Evolutionary conservation across 768 basidiomycete genomes (phyloP).

Genomic region (Boletus subcaerulescens): DNA sequence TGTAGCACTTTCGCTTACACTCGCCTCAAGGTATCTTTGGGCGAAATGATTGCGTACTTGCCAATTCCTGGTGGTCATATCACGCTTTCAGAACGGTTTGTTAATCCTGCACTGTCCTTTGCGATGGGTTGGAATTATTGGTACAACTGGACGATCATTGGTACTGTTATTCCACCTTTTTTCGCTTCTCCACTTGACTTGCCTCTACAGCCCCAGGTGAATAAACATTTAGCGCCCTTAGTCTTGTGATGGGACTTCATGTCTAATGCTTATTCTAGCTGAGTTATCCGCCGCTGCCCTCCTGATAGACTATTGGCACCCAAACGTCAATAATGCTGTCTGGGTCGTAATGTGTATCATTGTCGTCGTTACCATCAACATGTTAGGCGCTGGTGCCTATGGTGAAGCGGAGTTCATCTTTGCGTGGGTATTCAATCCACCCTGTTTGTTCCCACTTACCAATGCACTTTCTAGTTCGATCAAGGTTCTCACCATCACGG

Average conservation of each 20-base stretch:
- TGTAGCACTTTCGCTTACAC: not conserved
- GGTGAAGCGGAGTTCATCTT: slow-evolving; percentile 87
- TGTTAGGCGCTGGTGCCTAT: slow-evolving; percentile 74
- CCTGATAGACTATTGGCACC: slow-evolving; percentile 72
- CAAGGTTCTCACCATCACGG: slow-evolving; percentile 84
- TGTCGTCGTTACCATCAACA: slow-evolving; percentile 73
- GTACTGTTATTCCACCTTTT: not conserved
- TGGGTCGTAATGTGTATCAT: slow-evolving; percentile 80
- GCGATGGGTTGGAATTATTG: slow-evolving; percentile 57
- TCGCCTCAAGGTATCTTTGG: slow-evolving; percentile 52
- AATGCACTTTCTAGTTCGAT: slow-evolving; percentile 49
- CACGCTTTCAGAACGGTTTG: slow-evolving; percentile 77
- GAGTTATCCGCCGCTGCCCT: slow-evolving; percentile 53
- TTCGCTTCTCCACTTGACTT: not conserved
- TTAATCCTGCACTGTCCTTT: slow-evolving; percentile 67
- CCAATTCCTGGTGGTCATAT: slow-evolving; percentile 82
- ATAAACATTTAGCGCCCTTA: not conserved
- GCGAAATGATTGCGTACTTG: slow-evolving; percentile 63
- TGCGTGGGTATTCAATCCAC: slow-evolving; percentile 42
- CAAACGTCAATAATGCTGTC: slow-evolving; percentile 55
- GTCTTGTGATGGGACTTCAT: not conserved
- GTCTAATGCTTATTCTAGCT: slow-evolving; percentile 14
- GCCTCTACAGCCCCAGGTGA: slow-evolving; percentile 24
- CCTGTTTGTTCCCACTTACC: not conserved
- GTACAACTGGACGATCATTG: slow-evolving; percentile 35